Evolutionary conservation across 371 early-diverging fungal species (phyloP), one percentile per base, ranked within the genome.

Genomic region (Syncephalastrum sp.): DNA sequence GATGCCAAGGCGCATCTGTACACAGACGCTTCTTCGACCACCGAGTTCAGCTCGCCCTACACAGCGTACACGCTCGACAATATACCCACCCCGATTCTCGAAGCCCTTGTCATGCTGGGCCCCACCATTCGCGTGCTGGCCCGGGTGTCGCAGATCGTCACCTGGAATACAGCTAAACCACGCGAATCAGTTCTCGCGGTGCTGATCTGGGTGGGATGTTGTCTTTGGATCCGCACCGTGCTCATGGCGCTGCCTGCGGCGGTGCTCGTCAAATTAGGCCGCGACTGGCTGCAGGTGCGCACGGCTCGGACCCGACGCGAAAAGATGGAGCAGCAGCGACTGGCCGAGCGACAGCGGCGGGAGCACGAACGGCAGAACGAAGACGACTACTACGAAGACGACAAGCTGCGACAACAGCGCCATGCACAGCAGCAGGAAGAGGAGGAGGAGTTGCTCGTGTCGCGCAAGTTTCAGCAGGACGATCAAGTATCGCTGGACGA

Each of bases 401-500:
- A 53, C 33, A 50, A 44, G 23, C 47, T 51, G 21, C 47, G 54
- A 19, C 38, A 47, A 4, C 53, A 58, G 33, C 59, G 58, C 7
- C 63, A 53, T 16, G 50, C 64, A 50, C 60, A 52, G 54, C 52
- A 60, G 24, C 52, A 49, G 17, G 53, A 63, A 44, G 59, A 65
- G 33, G 70, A 69, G 47, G 63, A 67, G 24, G 63, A 72, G 21
- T 55, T 63, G 25, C 19, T 69, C 21, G 54, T 72, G 8, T 60
- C 65, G 14, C 64, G 72, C 23, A 75, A 74, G 46, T 64, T 68
- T 24, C 64, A 63, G 43, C 64, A 59, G 5, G 59, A 65, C 1
- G 64, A 54, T 4, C 59, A 70, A 24, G 66, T 71, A 43, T 70
- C 72, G 56, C 68, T 77, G 67, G 77, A 77, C 63, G 74, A 72